Percentiles rank a stretch among this genome's conserved stretches.
These are phyloP conservation scores for Solanum clarkiae DNA, from an alignment of 257 asterid species.

Conservation along the genomic window DNA sequence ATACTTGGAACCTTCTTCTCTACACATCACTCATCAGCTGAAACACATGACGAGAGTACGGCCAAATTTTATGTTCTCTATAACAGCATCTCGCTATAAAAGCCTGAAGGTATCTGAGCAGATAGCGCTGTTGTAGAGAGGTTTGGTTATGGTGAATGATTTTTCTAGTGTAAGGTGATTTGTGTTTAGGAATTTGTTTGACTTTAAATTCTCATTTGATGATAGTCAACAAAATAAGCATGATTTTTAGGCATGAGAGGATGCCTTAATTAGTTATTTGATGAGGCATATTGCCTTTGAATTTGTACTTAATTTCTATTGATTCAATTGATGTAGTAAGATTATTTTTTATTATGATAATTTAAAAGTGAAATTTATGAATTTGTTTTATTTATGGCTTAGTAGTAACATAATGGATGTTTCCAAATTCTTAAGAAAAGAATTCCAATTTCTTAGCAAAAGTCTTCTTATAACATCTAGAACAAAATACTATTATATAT, in stretches of 20 bases:
- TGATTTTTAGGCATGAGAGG: neutral
- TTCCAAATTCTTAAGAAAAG: too few relatives aligned
- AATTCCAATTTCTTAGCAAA: neutral
- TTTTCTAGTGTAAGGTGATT: neutral
- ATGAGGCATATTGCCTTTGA: neutral
- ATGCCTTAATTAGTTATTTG: neutral
- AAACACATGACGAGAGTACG: neutral
- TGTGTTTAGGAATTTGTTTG: neutral
- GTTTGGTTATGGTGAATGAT: neutral
- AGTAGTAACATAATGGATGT: neutral
- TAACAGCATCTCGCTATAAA: neutral
- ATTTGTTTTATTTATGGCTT: neutral
- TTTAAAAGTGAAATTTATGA: neutral
- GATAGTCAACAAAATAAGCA: neutral
- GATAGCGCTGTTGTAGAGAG: neutral
- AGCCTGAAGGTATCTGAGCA: neutral
- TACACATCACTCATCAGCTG: conserved; percentile 42
- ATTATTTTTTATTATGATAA: neutral
- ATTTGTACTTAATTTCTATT: neutral
- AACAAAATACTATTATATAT: too few relatives aligned
- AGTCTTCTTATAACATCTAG: neutral
- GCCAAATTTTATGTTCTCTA: neutral
- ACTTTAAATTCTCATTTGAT: neutral
- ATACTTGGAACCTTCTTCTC: conserved; percentile 79
- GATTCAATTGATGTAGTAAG: neutral